phyloP scores from a whole-genome alignment of 768 basidiomycete species.

The Gymnopilus dilepis region DNA sequence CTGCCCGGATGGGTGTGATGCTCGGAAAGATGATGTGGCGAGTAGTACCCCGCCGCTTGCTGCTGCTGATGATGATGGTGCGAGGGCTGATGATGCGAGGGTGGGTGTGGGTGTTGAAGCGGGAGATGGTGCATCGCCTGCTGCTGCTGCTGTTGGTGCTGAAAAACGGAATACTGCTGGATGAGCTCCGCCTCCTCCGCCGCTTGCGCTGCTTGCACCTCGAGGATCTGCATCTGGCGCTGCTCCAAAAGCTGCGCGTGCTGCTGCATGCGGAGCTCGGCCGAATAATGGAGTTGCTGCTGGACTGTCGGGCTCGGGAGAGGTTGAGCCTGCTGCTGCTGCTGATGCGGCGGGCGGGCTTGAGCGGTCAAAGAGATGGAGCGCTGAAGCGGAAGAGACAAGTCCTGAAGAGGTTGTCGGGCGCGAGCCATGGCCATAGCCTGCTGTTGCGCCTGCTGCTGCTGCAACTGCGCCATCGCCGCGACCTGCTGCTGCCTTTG shows the following conservation, averaged over 20 bases:
- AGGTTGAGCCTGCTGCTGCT: background rate
- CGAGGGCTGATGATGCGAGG: constrained; percentile 3
- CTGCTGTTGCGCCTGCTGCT: constrained; percentile 2
- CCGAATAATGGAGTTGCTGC: constrained; percentile 43
- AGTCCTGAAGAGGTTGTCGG: constrained; percentile 49
- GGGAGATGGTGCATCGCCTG: constrained; percentile 15
- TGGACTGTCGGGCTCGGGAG: constrained; percentile 9
- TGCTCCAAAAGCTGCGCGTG: constrained; percentile 33
- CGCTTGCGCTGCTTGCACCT: constrained; percentile 23
- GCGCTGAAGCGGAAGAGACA: constrained; percentile 51
- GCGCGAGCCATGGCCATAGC: constrained; percentile 30
- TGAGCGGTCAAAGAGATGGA: constrained; percentile 55
- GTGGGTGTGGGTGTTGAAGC: constrained; percentile 21
- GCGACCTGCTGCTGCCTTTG: constrained; percentile 9
- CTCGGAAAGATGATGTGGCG: background rate
- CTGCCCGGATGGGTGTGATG: constrained; percentile 17
- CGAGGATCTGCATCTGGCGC: constrained; percentile 7
- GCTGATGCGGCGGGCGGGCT: constrained; percentile 23
- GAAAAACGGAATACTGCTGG: constrained; percentile 22
- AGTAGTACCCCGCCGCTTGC: background rate
- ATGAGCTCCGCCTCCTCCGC: constrained; percentile 37
- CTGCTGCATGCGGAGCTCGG: constrained; percentile 53
- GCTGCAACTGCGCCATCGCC: constrained; percentile 9
- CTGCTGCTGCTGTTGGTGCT: constrained; percentile 16
- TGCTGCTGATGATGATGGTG: constrained; percentile 7